Percentiles rank a stretch among this genome's conserved stretches.
These are phyloP conservation scores for Annulohypoxylon nitens DNA, from an alignment of 495 filamentous ascomycete genomes.

Conservation along the genomic window DNA sequence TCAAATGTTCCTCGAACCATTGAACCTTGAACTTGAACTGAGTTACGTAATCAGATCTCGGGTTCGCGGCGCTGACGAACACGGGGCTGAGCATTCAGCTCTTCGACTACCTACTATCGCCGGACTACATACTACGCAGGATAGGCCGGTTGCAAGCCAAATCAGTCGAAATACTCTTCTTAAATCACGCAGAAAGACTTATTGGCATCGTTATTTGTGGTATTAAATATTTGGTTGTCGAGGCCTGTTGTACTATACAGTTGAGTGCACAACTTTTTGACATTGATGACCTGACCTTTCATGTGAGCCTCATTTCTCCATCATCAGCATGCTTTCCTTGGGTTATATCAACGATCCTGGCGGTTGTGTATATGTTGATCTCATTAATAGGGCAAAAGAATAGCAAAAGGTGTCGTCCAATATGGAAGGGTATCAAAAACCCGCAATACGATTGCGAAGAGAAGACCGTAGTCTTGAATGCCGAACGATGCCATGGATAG, in stretches of 20 bases:
- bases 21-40: too few species aligned
- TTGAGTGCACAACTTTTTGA: conserved; percentile 15
- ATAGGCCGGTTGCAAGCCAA: neutral
- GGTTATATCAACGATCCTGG: conserved; percentile 6
- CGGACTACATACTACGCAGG: neutral
- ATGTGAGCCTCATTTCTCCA: conserved; percentile 27
- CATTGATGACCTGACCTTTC: conserved; percentile 17
- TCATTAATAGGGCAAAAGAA: conserved; percentile 15
- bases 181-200: neutral
- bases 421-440: conserved; percentile 44
- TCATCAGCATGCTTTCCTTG: conserved; percentile 21
- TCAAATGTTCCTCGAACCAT: too few species aligned
- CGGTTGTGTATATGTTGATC: conserved; percentile 21
- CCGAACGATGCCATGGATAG: conserved; percentile 34
- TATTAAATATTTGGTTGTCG: conserved; percentile 40
- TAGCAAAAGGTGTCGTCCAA: conserved; percentile 26
- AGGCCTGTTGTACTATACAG: conserved; percentile 36
- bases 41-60: too few species aligned
- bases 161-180: neutral
- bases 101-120: neutral
- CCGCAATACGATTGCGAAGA: conserved; percentile 37
- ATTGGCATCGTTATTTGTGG: conserved; percentile 10
- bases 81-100: neutral
- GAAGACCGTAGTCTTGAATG: conserved; percentile 37
- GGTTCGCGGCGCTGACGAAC: neutral